These are phyloP conservation scores for Blastobotrys proliferans DNA, from an alignment of 1,139 yeast genomes.

Conservation along the genomic window DNA sequence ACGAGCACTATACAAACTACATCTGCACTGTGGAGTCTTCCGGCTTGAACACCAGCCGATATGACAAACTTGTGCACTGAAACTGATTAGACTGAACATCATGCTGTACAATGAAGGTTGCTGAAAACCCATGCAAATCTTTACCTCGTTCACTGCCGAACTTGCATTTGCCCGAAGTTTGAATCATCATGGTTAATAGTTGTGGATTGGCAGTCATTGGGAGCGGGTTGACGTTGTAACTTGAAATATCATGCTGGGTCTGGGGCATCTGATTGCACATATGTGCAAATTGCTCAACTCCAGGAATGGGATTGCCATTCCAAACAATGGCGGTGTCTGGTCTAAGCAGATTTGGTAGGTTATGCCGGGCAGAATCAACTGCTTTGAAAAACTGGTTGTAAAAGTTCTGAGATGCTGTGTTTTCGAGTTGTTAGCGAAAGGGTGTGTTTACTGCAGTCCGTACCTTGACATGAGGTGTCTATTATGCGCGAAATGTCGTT, in stretches of 20 bases:
- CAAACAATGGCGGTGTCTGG: conserved; percentile 36
- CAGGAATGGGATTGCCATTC: conserved; percentile 40
- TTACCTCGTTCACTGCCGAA: conserved; percentile 31
- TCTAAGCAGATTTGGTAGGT: conserved; percentile 25
- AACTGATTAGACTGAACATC: conserved; percentile 20
- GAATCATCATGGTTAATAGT: conserved; percentile 27
- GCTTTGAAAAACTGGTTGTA: conserved; percentile 29
- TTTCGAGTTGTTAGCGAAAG: too few species aligned
- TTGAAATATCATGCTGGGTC: conserved; percentile 32
- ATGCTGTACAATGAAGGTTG: conserved; percentile 30
- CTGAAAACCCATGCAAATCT: conserved; percentile 32
- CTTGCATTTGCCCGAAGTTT: conserved; percentile 32
- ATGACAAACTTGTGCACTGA: conserved; percentile 31
- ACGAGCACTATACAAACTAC: conserved; percentile 9
- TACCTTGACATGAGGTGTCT: too few species aligned
- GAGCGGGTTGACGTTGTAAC: conserved; percentile 36
- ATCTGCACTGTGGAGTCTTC: conserved; percentile 28
- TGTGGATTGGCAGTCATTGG: conserved; percentile 23
- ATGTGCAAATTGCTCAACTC: conserved; percentile 33
- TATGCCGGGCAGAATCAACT: conserved; percentile 27
- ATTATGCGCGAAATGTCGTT: too few species aligned
- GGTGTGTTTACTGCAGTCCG: too few species aligned
- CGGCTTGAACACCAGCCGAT: conserved; percentile 35
- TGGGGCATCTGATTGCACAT: conserved; percentile 32
- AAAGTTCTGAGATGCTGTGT: conserved; percentile 17